These are phyloP conservation scores for Thozetella sp. DNA, from an alignment of 495 filamentous ascomycete genomes.

Conservation along the genomic window DNA sequence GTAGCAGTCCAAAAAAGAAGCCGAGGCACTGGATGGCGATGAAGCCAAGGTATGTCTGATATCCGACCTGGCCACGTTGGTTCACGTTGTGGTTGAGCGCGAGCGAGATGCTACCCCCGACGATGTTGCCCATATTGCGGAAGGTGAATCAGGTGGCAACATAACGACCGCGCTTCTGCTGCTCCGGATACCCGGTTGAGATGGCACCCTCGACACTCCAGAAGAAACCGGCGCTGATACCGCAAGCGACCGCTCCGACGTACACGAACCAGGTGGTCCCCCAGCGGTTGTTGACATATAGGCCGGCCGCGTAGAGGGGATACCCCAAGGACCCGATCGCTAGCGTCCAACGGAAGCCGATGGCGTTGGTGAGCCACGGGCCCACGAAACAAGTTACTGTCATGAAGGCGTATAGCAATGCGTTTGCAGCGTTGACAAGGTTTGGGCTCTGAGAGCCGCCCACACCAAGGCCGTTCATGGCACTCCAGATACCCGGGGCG, in stretches of 20 bases:
- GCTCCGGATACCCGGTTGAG: conserved; percentile 49
- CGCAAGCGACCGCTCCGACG: conserved; percentile 47
- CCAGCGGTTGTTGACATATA: conserved; percentile 52
- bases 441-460: conserved; percentile 46
- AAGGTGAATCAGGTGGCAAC: conserved; percentile 54
- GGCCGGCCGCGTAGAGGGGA: conserved; percentile 44
- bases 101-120: conserved; percentile 49
- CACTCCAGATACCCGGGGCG: conserved; percentile 51
- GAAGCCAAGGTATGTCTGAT: conserved; percentile 46
- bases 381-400: conserved; percentile 49
- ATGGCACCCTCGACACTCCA: conserved; percentile 53
- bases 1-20: conserved; percentile 40
- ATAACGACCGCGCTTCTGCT: conserved; percentile 44
- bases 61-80: conserved; percentile 43
- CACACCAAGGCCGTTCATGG: conserved; percentile 49
- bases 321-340: conserved; percentile 48
- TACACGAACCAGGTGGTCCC: conserved; percentile 50
- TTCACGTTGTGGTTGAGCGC: conserved; percentile 40
- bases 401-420: conserved; percentile 40
- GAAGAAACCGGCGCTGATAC: conserved; percentile 44
- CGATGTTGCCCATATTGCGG: conserved; percentile 48
- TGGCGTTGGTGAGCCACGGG: conserved; percentile 41
- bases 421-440: conserved; percentile 52
- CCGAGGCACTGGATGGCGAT: conserved; percentile 48
- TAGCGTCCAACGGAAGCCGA: conserved; percentile 46